phyloP scores from a whole-genome alignment of 225 moss, liverwort and hornwort species.

The Rhytidiadelphus loreus region DNA sequence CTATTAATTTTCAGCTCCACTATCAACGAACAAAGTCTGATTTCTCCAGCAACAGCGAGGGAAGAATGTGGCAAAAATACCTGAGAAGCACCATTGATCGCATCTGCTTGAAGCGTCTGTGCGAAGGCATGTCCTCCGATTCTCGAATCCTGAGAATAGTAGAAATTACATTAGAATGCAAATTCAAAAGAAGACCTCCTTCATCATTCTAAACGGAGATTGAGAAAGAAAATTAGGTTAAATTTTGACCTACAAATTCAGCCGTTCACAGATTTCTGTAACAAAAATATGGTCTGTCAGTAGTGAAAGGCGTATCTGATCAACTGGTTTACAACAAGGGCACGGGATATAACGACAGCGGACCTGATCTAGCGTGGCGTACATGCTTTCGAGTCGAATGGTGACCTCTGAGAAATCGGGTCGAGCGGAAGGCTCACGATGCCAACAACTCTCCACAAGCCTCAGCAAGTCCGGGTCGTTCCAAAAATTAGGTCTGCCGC shows the following conservation, averaged over 20 bases:
- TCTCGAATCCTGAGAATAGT: background rate
- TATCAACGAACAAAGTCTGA: background rate
- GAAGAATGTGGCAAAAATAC: background rate
- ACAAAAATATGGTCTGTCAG: background rate
- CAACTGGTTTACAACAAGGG: background rate
- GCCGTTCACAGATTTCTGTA: too few relatives aligned
- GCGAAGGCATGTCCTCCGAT: background rate
- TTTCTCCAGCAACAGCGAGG: background rate
- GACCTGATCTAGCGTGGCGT: background rate
- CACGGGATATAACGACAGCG: background rate
- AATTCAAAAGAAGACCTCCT: background rate
- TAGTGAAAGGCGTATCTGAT: background rate
- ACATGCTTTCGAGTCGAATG: background rate
- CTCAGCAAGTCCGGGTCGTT: background rate
- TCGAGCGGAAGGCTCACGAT: background rate
- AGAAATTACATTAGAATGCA: background rate
- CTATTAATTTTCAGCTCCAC: background rate
- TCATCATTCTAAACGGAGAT: background rate
- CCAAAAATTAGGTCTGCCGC: background rate
- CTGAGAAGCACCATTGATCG: background rate
- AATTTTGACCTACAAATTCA: background rate
- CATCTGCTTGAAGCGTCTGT: rapidly evolving
- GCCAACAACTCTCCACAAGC: conserved; percentile 11
- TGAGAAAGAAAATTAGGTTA: background rate
- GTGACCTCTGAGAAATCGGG: background rate